Conservation (phyloP, 1,139 yeast genomes). For the Blastobotrys malaysiensis region DNA sequence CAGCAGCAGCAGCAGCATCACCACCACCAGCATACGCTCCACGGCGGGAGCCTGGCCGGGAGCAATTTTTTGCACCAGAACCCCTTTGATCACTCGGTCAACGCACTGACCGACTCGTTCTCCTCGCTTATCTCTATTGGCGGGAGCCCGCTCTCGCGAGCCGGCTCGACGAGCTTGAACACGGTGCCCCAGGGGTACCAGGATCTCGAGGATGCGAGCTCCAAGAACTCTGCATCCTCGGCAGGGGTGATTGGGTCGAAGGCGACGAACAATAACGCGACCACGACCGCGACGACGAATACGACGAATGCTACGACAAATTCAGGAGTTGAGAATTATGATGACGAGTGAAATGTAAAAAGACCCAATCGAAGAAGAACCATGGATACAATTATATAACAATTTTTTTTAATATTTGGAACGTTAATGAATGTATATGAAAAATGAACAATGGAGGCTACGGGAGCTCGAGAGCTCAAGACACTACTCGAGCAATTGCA, state of each 20-base stretch:
- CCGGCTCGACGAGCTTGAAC: not conserved
- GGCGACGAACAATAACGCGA: not conserved
- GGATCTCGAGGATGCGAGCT: conserved; percentile 5
- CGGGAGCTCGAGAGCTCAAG: no score
- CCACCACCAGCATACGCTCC: conserved; percentile 18
- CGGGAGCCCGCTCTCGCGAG: conserved; percentile 16
- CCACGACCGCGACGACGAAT: conserved; percentile 1
- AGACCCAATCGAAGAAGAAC: conserved; percentile 4
- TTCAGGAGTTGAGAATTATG: conserved; percentile 12
- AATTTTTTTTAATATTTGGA: conserved; percentile 3
- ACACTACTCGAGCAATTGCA: no score
- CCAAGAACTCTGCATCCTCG: conserved; percentile 12
- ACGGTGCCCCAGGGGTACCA: conserved; percentile 8
- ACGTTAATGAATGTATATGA: conserved; percentile 2
- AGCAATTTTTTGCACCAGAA: conserved; percentile 11
- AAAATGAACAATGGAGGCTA: no score
- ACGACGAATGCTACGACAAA: conserved; percentile 4
- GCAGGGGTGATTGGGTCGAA: conserved; percentile 24
- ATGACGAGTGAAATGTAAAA: conserved; percentile 12
- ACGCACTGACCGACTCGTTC: conserved; percentile 24
- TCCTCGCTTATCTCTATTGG: conserved; percentile 23
- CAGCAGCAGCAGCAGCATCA: conserved; percentile 25
- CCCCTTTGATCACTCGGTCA: conserved; percentile 8
- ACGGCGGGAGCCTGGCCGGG: conserved; percentile 14
- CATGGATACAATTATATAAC: not conserved